Evolutionary conservation across 441 rosid genomes (phyloP), one percentile per base, ranked within the genome.

Genomic region (Gossypium schwendimanii): DNA sequence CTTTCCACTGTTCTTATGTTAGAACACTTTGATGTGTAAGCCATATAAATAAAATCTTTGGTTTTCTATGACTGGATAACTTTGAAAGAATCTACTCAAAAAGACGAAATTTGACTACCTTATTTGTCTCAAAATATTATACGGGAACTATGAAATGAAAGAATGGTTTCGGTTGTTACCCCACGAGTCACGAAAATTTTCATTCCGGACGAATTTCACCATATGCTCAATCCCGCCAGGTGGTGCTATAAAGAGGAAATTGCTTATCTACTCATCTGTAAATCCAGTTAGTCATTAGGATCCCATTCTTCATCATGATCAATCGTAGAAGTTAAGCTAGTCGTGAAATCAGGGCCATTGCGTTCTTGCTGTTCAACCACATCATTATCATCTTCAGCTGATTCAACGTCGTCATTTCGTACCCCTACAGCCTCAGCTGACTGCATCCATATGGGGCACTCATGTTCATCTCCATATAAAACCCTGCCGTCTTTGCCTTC

Each of bases 261-360:
- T 49, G 60, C 63, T 39, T 72, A 23, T 53, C 74, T 63, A 61
- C 63, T 39, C 72, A 28, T 53, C 74, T 63, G 64, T 63, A 66
- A 31, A 41, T 75, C 73, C 53, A 62, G 14, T 71, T 87, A 94
- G 85, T 92, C 98, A 74, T 89, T 91, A 33, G 97, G 96, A 82
- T 94, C 98, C 97, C 93, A 92, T 70, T 92, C 98, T 23, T 89
- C 94, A 66, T 91, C 98, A 63, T 82, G 89, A 74, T 90, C 91
- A 45, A 87, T 81, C 4, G 82, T 77, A 15, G 80, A 80, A 63
- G 81, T 81, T 24, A 77, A 58, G 72, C 81, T 83, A 81, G 81
- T 85, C 73, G 82, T 85, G 47, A 74, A 75, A 59, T 67, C 83
- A 15, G 69, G 82, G 49, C 80, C 86, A 65, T 89, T 91, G 49